Evolutionary conservation across 441 rosid genomes (phyloP), one percentile per base, ranked within the genome.

Genomic region (Macaranga tanarius): DNA sequence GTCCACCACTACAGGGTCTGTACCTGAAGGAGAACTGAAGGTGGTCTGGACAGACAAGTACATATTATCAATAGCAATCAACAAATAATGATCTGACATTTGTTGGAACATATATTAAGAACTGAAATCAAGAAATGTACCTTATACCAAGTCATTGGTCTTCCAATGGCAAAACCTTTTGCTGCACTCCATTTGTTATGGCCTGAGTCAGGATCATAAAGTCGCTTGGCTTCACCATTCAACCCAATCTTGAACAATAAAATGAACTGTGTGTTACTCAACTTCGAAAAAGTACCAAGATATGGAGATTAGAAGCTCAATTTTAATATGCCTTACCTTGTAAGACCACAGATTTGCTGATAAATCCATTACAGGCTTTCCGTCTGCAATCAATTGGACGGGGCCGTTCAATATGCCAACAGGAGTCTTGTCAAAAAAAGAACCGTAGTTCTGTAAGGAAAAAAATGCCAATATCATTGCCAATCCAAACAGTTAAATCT

Each of bases 391-490:
- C 25, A 70, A 10, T 42, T 70, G 12, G 13, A 91, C 84, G 0
- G 91, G 89, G 4, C 91, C 97, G 2, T 25, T 87, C 0, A 69
- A 55, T 16, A 91, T 76, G 71, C 96, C 89, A 2, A 75, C 74
- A 5, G 71, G 81, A 26, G 67, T 42, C 44, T 23, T 11, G 70
- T 91, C 92, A 5, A 84, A 86, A 70, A 40, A 60, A 0, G 84
- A 62, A 11, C 90, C 92, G 19, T 91, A 88, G 56, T 91, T 88
- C 88, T 90, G 76, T 0, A 70, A 8, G 7, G 40, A 28, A 19
- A 47, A 55, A 26, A 44, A 23, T 10, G 26, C 58, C 78, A 34
- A 75, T n/a, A n/a, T 31, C 62, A 25, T 17, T 23, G 42, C 1
- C 1, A n/a, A 9, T 50, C 31, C 4, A 12, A 58, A 5, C 9